Evolutionary conservation across 768 basidiomycete species (phyloP).

Genomic region (Suillus discolor): DNA sequence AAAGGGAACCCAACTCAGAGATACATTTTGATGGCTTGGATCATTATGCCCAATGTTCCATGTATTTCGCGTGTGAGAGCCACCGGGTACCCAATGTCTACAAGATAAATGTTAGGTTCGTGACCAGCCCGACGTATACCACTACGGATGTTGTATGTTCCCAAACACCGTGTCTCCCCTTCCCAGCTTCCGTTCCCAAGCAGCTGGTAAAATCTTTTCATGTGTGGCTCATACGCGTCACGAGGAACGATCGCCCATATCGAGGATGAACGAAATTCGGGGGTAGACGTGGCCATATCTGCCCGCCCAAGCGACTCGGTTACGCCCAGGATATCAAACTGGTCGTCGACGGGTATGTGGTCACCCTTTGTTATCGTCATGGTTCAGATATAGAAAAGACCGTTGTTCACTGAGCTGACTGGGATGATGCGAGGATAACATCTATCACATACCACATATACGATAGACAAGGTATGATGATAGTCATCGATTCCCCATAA

Average conservation of each 20-base stretch:
- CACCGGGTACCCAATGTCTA: no score
- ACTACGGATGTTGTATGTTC: no score
- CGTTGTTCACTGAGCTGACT: background rate
- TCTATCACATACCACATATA: constrained; percentile 13
- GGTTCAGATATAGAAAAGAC: constrained; percentile 20
- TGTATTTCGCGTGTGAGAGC: no score
- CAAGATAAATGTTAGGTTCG: no score
- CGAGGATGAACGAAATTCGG: background rate
- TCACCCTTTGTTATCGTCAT: constrained; percentile 25
- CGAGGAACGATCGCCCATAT: no score
- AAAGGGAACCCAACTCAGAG: no score
- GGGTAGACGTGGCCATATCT: background rate
- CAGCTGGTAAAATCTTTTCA: background rate
- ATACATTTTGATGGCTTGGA: no score
- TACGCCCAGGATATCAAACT: constrained; percentile 21
- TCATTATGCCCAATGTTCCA: no score
- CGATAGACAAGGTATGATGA: constrained; percentile 10
- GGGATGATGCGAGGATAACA: background rate
- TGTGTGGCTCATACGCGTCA: no score
- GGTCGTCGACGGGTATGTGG: constrained; percentile 28
- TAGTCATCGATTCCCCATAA: background rate
- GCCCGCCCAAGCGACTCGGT: background rate
- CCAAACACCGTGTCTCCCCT: background rate
- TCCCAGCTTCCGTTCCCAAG: background rate
- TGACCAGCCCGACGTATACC: no score